Conservation (phyloP, 371 early-diverging fungal genomes). For the Circinella umbellata region DNA sequence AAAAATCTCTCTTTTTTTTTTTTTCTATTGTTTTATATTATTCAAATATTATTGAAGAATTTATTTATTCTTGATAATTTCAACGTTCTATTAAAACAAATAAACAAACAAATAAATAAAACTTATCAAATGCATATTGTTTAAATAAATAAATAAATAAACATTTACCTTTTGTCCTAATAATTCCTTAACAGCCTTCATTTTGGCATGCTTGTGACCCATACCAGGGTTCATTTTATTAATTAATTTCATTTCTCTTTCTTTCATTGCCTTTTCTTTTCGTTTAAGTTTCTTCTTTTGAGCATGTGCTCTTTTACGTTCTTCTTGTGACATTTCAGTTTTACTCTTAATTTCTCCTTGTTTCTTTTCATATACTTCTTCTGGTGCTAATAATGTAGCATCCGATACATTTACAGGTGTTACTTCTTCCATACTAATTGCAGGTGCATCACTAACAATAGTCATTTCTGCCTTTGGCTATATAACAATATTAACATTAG, state of each 20-base stretch:
- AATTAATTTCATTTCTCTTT: conserved; percentile 55
- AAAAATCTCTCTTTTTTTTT: neutral
- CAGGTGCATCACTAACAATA: conserved; percentile 83
- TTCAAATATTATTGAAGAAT: neutral
- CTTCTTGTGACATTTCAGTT: conserved; percentile 76
- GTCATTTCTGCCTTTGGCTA: conserved; percentile 74
- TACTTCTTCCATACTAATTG: conserved; percentile 94
- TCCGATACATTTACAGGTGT: conserved; percentile 89
- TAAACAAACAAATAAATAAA: too few relatives aligned
- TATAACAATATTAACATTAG: conserved; percentile 1
- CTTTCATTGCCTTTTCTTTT: conserved; percentile 62
- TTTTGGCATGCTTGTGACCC: conserved; percentile 62
- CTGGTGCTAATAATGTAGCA: conserved; percentile 85
- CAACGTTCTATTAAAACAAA: conserved; percentile 42
- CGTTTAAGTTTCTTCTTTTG: conserved; percentile 69
- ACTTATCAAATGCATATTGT: neutral
- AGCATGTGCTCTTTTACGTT: conserved; percentile 72
- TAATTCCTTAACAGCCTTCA: conserved; percentile 73
- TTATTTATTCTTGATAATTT: conserved; percentile 57
- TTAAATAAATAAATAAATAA: neutral
- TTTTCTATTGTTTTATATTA: conserved; percentile 15
- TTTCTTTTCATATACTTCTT: conserved; percentile 86
- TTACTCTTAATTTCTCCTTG: conserved; percentile 64
- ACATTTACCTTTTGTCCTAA: conserved; percentile 59
- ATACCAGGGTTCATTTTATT: conserved; percentile 57